Percentiles rank a stretch among this genome's conserved stretches.
phyloP scores from a whole-genome alignment of 441 rosid species.

The Metrosideros polymorpha region DNA sequence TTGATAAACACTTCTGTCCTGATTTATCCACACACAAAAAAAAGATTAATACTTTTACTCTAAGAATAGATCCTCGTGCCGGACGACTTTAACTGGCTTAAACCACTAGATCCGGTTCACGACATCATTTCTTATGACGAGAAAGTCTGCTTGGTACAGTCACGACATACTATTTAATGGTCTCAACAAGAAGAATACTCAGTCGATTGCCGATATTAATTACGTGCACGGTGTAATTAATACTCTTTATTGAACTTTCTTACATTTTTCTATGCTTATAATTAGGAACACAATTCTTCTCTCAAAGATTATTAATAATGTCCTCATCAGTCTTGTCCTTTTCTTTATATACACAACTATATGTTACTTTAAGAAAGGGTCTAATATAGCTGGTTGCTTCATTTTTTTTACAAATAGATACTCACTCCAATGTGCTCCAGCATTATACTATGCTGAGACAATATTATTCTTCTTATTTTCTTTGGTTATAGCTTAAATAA shows the following conservation, averaged over 20 bases:
- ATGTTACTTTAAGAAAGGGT: background rate
- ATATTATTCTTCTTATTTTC: background rate
- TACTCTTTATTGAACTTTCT: background rate
- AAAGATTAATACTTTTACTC: accelerated
- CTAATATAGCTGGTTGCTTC: background rate
- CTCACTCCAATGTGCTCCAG: background rate
- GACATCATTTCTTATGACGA: background rate
- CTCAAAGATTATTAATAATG: background rate
- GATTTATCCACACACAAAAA: no score
- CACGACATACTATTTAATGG: background rate
- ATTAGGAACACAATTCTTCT: background rate
- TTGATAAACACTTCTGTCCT: no score
- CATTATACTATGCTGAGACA: background rate
- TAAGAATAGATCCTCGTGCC: background rate
- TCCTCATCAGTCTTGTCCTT: background rate
- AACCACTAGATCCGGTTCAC: background rate
- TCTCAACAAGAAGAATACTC: background rate
- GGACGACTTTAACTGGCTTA: background rate
- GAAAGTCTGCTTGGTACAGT: background rate
- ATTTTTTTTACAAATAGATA: background rate
- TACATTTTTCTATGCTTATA: background rate
- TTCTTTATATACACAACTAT: background rate
- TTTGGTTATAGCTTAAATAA: background rate
- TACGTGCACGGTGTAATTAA: background rate
- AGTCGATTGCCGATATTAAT: background rate